phyloP scores from a whole-genome alignment of 2,329 filamentous ascomycete species.

The Cucurbitaria berberidis region DNA sequence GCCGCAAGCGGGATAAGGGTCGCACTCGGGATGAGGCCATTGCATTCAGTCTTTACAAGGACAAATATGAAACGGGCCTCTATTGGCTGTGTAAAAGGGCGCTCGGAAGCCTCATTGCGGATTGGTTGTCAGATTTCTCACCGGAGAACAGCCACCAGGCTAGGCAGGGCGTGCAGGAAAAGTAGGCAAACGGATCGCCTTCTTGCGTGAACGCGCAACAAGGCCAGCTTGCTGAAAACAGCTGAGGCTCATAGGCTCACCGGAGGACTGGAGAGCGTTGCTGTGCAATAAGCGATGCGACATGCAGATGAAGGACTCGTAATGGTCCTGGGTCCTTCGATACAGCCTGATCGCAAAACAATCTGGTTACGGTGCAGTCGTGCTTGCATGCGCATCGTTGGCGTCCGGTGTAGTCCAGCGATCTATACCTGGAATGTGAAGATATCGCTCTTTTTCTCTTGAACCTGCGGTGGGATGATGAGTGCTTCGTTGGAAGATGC shows the following conservation, averaged over 20 bases:
- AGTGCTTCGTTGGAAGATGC: not conserved
- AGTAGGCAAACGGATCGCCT: slow-evolving; percentile 21
- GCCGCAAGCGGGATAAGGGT: slow-evolving; percentile 16
- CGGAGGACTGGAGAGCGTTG: slow-evolving; percentile 15
- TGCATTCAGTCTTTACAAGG: slow-evolving; percentile 5
- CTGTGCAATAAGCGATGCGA: slow-evolving; percentile 13
- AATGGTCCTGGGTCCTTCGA: slow-evolving; percentile 7
- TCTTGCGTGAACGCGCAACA: slow-evolving; percentile 4
- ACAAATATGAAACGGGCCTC: slow-evolving; percentile 6
- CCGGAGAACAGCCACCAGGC: slow-evolving; percentile 30
- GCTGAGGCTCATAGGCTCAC: slow-evolving; percentile 25
- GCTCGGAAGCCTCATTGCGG: slow-evolving; percentile 20
- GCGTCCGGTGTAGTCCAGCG: slow-evolving; percentile 1
- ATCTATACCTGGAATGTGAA: not conserved
- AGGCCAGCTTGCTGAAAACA: slow-evolving; percentile 2
- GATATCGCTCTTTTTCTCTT: not conserved
- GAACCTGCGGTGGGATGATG: not conserved
- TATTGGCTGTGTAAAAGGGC: slow-evolving; percentile 19
- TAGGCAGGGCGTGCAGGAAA: slow-evolving; percentile 10
- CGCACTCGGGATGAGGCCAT: slow-evolving; percentile 8
- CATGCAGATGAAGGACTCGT: slow-evolving; percentile 18
- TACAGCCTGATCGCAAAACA: slow-evolving; percentile 13
- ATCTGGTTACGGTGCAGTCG: slow-evolving; percentile 1
- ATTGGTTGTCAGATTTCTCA: slow-evolving; percentile 20
- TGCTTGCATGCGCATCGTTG: slow-evolving; percentile 8